These are phyloP conservation scores for Lactarius akahatsu DNA, from an alignment of 768 basidiomycete species.

Conservation along the genomic window DNA sequence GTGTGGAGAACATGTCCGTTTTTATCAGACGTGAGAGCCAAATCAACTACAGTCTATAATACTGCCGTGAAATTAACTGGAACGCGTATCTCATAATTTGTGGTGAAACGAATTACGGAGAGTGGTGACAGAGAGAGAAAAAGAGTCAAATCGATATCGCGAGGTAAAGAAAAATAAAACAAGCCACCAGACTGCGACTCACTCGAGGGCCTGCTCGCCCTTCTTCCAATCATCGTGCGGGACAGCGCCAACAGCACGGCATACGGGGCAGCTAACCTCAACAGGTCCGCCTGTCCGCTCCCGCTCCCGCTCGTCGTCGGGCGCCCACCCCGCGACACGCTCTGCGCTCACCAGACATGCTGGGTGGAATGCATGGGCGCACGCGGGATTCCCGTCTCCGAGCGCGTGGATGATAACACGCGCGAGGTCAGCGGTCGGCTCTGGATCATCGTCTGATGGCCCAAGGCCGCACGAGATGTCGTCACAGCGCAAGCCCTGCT, in stretches of 20 bases:
- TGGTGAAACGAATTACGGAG: not conserved
- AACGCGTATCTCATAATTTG: not conserved
- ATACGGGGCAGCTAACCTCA: constrained; percentile 75
- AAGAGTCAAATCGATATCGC: not conserved
- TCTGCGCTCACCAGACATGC: constrained; percentile 68
- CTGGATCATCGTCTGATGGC: constrained; percentile 70
- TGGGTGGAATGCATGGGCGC: constrained; percentile 69
- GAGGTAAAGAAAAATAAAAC: not conserved
- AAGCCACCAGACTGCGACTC: not conserved
- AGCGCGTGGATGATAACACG: constrained; percentile 42
- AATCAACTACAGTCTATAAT: constrained; percentile 4
- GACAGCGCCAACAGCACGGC: constrained; percentile 61
- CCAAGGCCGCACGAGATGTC: constrained; percentile 75
- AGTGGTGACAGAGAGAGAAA: not conserved
- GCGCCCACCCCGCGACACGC: constrained; percentile 63
- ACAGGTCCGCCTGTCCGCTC: constrained; percentile 39
- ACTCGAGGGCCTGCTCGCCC: constrained; percentile 38
- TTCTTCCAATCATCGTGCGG: constrained; percentile 60
- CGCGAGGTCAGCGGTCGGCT: constrained; percentile 36
- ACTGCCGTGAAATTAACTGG: not conserved
- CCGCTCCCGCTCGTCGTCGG: constrained; percentile 38
- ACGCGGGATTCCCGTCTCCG: constrained; percentile 39
- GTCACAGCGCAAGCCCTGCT: constrained; percentile 67
- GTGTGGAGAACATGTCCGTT: not conserved
- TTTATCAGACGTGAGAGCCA: not conserved